These are phyloP conservation scores for Yamadazyma triangularis DNA, from an alignment of 1,139 yeast genomes.

Conservation along the genomic window DNA sequence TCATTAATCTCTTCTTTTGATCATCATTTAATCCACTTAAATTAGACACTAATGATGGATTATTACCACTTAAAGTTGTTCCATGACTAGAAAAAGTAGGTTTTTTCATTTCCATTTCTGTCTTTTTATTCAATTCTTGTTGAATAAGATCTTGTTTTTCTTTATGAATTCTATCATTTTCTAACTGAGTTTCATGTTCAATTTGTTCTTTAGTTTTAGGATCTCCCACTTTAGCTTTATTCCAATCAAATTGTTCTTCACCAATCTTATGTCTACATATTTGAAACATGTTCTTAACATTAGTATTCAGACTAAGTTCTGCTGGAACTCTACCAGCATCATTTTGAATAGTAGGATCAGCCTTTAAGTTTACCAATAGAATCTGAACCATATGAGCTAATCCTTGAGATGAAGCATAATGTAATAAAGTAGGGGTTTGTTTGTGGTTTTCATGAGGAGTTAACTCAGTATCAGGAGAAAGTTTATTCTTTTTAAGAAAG, in stretches of 20 bases:
- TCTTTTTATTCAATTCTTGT: constrained; percentile 37
- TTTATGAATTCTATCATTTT: constrained; percentile 25
- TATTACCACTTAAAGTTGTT: constrained; percentile 23
- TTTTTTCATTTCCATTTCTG: constrained; percentile 34
- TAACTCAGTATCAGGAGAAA: constrained; percentile 46
- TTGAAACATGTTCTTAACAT: constrained; percentile 57
- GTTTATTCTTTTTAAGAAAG: constrained; percentile 54
- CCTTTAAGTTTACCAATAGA: constrained; percentile 59
- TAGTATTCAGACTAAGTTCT: constrained; percentile 39
- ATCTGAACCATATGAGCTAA: constrained; percentile 63
- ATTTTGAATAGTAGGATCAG: constrained; percentile 62
- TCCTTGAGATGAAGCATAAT: constrained; percentile 71
- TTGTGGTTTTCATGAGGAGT: constrained; percentile 50
- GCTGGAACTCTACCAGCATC: constrained; percentile 57
- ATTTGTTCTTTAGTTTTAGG: constrained; percentile 64
- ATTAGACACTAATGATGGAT: constrained; percentile 15
- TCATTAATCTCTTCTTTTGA: constrained; percentile 72
- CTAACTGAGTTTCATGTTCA: constrained; percentile 35
- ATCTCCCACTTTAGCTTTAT: constrained; percentile 57
- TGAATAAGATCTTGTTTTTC: constrained; percentile 37
- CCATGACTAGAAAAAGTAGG: constrained; percentile 27
- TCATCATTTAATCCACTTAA: constrained; percentile 49
- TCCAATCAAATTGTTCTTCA: constrained; percentile 69
- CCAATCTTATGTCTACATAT: constrained; percentile 65
- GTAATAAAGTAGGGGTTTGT: constrained; percentile 70